Percentiles rank a stretch among this genome's conserved stretches.
phyloP scores from a whole-genome alignment of 2,329 filamentous ascomycete genomes.

The Stagonosporopsis tanaceti region DNA sequence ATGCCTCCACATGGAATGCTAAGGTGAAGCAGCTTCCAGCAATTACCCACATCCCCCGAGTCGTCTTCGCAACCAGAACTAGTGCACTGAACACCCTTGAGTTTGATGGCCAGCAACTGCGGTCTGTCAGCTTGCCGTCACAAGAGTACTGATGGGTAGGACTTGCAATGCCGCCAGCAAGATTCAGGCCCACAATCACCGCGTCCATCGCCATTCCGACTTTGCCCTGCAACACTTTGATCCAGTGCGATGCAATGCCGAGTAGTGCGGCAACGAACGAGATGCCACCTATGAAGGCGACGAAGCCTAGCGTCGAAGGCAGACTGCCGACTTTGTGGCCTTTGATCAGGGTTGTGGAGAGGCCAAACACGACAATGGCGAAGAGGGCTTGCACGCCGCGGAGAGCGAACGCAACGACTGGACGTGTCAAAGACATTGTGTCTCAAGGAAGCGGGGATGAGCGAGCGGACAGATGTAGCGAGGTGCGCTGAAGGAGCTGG shows the following conservation, averaged over 20 bases:
- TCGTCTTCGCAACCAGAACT: not conserved
- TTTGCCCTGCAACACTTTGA: constrained; percentile 24
- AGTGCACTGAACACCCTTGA: constrained; percentile 25
- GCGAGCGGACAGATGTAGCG: not conserved
- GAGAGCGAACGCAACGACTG: constrained; percentile 23
- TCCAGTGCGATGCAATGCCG: constrained; percentile 26
- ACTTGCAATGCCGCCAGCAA: constrained; percentile 34
- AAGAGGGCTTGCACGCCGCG: constrained; percentile 34
- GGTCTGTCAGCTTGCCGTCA: not conserved
- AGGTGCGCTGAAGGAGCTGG: not conserved
- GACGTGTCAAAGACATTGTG: constrained; percentile 3
- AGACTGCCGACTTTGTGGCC: constrained; percentile 24
- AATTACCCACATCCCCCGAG: not conserved
- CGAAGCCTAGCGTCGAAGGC: constrained; percentile 23
- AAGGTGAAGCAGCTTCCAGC: constrained; percentile 11
- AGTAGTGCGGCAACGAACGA: constrained; percentile 27
- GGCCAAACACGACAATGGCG: constrained; percentile 30
- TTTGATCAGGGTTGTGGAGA: constrained; percentile 29
- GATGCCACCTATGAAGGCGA: constrained; percentile 28
- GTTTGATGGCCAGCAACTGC: constrained; percentile 32
- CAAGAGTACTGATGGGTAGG: too few species aligned
- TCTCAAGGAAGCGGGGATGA: not conserved
- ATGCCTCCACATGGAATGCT: constrained; percentile 31
- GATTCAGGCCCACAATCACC: constrained; percentile 18
- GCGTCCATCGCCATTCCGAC: constrained; percentile 25